Evolutionary conservation across 257 asterid genomes (phyloP).

Genomic region (Penstemon davidsonii): DNA sequence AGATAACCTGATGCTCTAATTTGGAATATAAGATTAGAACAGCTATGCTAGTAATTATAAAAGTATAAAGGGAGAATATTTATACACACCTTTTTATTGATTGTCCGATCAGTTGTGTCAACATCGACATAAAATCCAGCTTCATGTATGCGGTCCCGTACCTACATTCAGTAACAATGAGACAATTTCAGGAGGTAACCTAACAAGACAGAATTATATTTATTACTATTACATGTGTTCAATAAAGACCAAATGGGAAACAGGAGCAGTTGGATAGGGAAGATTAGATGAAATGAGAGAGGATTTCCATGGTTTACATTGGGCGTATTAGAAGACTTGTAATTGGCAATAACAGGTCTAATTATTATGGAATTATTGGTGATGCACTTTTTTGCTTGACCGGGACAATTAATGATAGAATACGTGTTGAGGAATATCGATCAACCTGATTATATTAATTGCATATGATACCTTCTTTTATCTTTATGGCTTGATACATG

Average conservation of each 20-base stretch:
- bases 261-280: too few relatives aligned
- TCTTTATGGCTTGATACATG: too few relatives aligned
- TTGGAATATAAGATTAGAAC: slow-evolving; percentile 2
- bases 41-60: slow-evolving; percentile 12
- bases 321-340: too few relatives aligned
- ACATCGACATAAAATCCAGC: slow-evolving; percentile 88
- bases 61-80: background rate
- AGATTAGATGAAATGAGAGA: too few relatives aligned
- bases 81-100: slow-evolving; percentile 76
- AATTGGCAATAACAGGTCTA: too few relatives aligned
- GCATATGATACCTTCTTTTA: too few relatives aligned
- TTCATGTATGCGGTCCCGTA: slow-evolving; percentile 66
- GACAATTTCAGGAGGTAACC: slow-evolving; percentile 17
- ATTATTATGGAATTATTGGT: too few relatives aligned
- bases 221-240: background rate
- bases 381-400: too few relatives aligned
- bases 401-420: too few relatives aligned
- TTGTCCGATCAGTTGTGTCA: slow-evolving; percentile 83
- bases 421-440: too few relatives aligned
- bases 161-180: slow-evolving; percentile 39
- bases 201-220: background rate
- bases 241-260: background rate
- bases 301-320: too few relatives aligned
- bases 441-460: too few relatives aligned
- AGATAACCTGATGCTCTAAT: background rate